phyloP scores from a whole-genome alignment of 495 filamentous ascomycete genomes.

The Neurospora terricola region DNA sequence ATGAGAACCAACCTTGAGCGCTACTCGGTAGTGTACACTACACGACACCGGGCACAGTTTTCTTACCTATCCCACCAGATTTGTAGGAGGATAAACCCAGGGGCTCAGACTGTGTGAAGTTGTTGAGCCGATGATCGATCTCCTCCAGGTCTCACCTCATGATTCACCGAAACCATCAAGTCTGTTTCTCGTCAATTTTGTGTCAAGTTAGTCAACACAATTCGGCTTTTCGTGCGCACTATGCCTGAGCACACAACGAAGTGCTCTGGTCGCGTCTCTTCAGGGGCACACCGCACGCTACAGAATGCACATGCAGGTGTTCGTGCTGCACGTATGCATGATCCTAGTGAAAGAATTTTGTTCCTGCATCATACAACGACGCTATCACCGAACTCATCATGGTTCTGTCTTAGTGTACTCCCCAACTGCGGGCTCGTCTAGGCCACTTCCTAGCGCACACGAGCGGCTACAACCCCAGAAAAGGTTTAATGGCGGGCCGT shows the following conservation, averaged over 20 bases:
- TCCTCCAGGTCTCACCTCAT: neutral
- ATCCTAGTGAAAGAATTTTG: neutral
- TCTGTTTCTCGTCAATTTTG: neutral
- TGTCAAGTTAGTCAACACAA: neutral
- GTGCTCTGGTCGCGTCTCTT: neutral
- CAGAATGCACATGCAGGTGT: neutral
- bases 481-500: neutral
- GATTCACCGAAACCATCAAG: neutral
- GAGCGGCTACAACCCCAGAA: neutral
- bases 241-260: neutral
- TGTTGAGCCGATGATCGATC: neutral
- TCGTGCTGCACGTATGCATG: neutral
- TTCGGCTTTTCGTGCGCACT: neutral
- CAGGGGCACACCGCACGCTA: neutral
- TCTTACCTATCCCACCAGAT: neutral
- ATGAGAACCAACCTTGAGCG: neutral
- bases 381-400: neutral
- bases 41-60: neutral
- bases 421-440: neutral
- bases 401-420: neutral
- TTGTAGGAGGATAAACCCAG: neutral
- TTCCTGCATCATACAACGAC: neutral
- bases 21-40: neutral
- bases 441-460: neutral
- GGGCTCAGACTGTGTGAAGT: neutral